A percentile compares a stretch with the other conserved stretches of the same genome.
These are phyloP conservation scores for Lagerstroemia speciosa DNA, from an alignment of 345 rosid genomes.

Conservation along the genomic window DNA sequence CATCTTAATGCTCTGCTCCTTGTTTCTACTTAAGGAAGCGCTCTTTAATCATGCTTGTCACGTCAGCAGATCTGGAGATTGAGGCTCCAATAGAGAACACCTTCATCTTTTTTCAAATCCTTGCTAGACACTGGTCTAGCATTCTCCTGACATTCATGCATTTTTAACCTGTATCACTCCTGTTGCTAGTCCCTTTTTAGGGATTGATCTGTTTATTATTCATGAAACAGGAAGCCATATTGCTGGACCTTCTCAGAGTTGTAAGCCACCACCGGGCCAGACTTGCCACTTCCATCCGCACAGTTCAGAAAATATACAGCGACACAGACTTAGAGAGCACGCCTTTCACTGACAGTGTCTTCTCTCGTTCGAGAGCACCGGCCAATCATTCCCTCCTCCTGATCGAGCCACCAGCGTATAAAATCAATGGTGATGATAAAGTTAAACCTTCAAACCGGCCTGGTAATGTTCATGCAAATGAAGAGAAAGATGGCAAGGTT, in stretches of 20 bases:
- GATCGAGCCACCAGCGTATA: conserved; percentile 59
- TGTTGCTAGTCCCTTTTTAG: not conserved
- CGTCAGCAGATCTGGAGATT: not conserved
- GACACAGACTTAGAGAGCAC: conserved; percentile 64
- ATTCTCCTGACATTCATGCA: not conserved
- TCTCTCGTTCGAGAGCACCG: conserved; percentile 39
- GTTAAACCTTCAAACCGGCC: conserved; percentile 33
- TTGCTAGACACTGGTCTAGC: not conserved
- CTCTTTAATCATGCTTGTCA: not conserved
- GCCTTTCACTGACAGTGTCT: conserved; percentile 53
- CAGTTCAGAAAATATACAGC: conserved; percentile 61
- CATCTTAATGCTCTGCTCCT: not conserved
- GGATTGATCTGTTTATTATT: not conserved
- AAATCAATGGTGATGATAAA: conserved; percentile 52
- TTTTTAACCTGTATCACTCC: not conserved
- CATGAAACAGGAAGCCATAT: conserved; percentile 70
- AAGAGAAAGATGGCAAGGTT: conserved; percentile 41
- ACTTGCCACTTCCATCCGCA: conserved; percentile 91
- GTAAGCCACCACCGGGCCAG: conserved; percentile 78
- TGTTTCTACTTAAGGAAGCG: not conserved
- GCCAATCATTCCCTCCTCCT: conserved; percentile 52
- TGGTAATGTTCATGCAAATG: conserved; percentile 17
- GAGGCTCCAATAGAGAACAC: not conserved
- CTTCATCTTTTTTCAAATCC: not conserved
- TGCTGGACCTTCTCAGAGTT: conserved; percentile 87